Evolutionary conservation across 805 yeast species (phyloP).

Genomic region (Candida easanensis): DNA sequence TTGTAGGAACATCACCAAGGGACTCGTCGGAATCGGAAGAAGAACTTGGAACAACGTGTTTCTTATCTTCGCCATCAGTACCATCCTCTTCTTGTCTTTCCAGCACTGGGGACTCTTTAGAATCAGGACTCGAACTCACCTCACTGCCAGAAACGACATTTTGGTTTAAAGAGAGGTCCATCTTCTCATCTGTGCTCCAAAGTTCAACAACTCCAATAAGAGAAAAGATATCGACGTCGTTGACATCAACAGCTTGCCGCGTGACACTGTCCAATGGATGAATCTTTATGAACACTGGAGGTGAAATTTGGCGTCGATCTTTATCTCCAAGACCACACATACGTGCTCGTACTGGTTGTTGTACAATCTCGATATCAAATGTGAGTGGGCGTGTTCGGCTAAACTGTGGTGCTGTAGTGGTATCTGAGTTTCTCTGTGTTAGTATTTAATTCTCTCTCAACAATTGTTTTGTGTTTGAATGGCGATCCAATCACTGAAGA

Average conservation of each 20-base stretch:
- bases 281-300: constrained; percentile 31
- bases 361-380: constrained; percentile 32
- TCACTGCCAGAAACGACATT: constrained; percentile 8
- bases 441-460: too few species aligned
- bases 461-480: too few species aligned
- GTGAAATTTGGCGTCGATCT: constrained; percentile 33
- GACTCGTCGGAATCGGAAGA: constrained; percentile 15
- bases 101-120: too few species aligned
- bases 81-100: background rate
- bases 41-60: background rate
- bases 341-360: constrained; percentile 43
- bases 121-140: background rate
- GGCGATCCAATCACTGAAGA: too few species aligned
- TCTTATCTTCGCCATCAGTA: constrained; percentile 1
- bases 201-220: constrained; percentile 38
- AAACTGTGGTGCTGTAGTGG: background rate
- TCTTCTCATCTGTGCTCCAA: constrained; percentile 35
- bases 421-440: too few species aligned
- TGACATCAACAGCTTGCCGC: constrained; percentile 26
- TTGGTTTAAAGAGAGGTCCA: constrained; percentile 22
- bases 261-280: constrained; percentile 22
- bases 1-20: constrained; percentile 28
- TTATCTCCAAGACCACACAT: constrained; percentile 47
- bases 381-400: constrained; percentile 5
- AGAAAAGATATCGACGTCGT: constrained; percentile 31